Conservation (phyloP, 169 alveolate genomes). For the Plasmodium vinckei region DNA sequence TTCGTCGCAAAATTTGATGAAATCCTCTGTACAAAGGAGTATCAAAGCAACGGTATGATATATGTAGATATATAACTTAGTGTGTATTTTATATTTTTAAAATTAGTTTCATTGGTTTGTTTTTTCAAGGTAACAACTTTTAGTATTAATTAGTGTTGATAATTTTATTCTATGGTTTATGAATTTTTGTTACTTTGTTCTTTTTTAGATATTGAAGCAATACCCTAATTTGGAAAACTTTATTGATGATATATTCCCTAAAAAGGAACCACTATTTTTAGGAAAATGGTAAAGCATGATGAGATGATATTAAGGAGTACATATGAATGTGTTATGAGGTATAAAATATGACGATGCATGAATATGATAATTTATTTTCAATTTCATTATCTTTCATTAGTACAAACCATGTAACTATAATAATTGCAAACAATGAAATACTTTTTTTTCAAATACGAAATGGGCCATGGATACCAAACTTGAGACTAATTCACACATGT, state of each 20-base stretch:
- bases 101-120: too few species aligned
- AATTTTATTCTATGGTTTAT: too few species aligned
- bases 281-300: constrained; percentile 86
- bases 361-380: not conserved
- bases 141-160: too few species aligned
- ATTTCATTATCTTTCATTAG: constrained; percentile 56
- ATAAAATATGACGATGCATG: not conserved
- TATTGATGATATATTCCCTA: constrained; percentile 93
- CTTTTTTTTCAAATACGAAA: constrained; percentile 92
- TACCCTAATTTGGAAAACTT: constrained; percentile 90
- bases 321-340: not conserved
- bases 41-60: constrained; percentile 84
- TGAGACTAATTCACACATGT: constrained; percentile 95
- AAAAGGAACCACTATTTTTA: constrained; percentile 86
- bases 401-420: constrained; percentile 86
- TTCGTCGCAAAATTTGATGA: constrained; percentile 88
- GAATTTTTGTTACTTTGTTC: constrained; percentile 13
- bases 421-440: constrained; percentile 86
- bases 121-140: too few species aligned
- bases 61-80: not conserved
- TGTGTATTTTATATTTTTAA: not conserved
- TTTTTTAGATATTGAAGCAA: constrained; percentile 81
- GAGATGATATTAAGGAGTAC: not conserved
- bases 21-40: constrained; percentile 91
- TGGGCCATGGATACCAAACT: constrained; percentile 96